Base-by-base conservation (phyloP, 345 rosid species). In the Aurinia saxatilis region DNA sequence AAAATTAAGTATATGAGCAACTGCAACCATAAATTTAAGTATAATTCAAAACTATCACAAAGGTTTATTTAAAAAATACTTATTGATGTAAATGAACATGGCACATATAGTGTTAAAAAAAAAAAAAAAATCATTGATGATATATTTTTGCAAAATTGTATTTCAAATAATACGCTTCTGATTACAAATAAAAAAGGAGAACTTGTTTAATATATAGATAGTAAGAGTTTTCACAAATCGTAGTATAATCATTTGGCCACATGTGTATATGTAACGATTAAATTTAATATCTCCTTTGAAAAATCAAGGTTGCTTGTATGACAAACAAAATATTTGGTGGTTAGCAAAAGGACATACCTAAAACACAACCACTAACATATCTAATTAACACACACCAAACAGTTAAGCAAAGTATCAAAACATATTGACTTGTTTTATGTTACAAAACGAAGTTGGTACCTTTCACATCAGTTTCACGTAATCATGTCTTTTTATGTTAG, bases 301-400 rank as follows among this genome's bases (percentile, higher is more conserved):
- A 46, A 44, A 21, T 54, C 7, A 47, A 55, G 63, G 27, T 63
- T 6, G 68, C 69, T 56, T 55, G 47, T 19, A 49, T 21, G 23
- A 63, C 65, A 70, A 56, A 34, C 45, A 47, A n/a, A n/a, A 63
- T 44, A 33, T 12, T 15, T 50, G 49, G 70, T 64, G 42, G 75
- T 71, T 71, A 63, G 60, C 41, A 42, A 71, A 46, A 63, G 8
- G 42, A 71, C 56, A 57, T 6, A 71, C 60, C 60, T 64, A 71
- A 63, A 64, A 71, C 65, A 48, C 60, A 65, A 64, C 75, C 75
- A 64, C 75, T 50, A 27, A 39, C 41, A 37, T 19, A 47, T 39
- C 62, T 29, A 12, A 70, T 64, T 50, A 41, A 49, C 46, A 50
- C 6, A 63, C 18, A 14, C 9, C 59, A 64, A 57, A 15, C 38